Base-by-base conservation (phyloP, 192 early-diverging fungal species). In the Coemansia javaensis region DNA sequence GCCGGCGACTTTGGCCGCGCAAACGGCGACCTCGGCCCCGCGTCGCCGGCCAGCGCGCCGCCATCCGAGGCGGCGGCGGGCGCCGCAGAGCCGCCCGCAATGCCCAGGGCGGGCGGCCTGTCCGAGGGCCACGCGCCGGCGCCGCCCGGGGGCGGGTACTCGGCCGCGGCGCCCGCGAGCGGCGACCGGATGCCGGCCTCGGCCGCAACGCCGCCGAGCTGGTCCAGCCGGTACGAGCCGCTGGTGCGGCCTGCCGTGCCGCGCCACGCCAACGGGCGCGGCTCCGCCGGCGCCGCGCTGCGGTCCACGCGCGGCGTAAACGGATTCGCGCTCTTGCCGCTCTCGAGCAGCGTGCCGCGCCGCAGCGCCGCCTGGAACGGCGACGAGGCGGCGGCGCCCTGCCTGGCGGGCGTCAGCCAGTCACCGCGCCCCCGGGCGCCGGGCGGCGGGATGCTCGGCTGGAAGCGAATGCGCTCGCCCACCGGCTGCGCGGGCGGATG, bases 231-330 rank as follows among this genome's bases (percentile, higher is more conserved):
- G 31, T 65, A 43, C 22, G 45, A 25, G 18, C 38, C 24, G 7
- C 48, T 45, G 7, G 36, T 46, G 15, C 49, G 47, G 8, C 37
- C 23, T 42, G 49, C 36, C 12, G 54, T 50, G 50, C 27, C 45
- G 25, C 53, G 53, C 37, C 70, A 53, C 14, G 50, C 32, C 14
- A 62, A 24, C 15, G 53, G 31, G 32, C 45, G 63, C 22, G 70
- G 47, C 18, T 56, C 49, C 1, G 50, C 59, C 8, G 53, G 23
- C 10, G 63, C 28, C 10, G 56, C 8, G 7, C 33, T 50, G 25
- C 59, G 53, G 38, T 74, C 70, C n/a, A 35, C 35, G 16, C 70
- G 63, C 27, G 70, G 70, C 16, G 63, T 62, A 34, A 74, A 74
- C 15, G 70, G 70, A 31, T 74, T 74, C 14, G 41, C 34, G 17